These are phyloP conservation scores for Albugo candida DNA, from an alignment of 352 stramenopile genomes.

Conservation along the genomic window DNA sequence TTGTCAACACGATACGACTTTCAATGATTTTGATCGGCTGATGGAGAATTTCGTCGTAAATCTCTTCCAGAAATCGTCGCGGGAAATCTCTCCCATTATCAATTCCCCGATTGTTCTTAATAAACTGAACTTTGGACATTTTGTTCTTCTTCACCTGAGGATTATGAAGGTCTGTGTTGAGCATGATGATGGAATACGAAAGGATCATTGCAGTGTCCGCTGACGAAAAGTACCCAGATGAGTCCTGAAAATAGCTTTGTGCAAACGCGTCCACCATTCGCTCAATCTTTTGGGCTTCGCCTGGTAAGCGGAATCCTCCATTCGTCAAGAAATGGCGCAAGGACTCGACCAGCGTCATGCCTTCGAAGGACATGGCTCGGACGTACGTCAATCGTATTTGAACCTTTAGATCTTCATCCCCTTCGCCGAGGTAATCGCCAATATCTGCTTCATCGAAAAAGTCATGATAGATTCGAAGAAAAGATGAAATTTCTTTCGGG, in stretches of 20 bases:
- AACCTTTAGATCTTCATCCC: constrained; percentile 73
- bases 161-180: constrained; percentile 82
- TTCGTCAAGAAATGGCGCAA: constrained; percentile 94
- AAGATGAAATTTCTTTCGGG: constrained; percentile 82
- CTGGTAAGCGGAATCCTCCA: constrained; percentile 92
- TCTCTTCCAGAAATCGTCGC: constrained; percentile 80
- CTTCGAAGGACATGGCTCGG: constrained; percentile 91
- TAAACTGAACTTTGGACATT: constrained; percentile 94
- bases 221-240: constrained; percentile 36
- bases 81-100: constrained; percentile 83
- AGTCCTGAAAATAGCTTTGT: constrained; percentile 97
- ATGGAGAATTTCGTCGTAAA: constrained; percentile 91
- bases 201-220: constrained; percentile 79
- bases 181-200: constrained; percentile 83
- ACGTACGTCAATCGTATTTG: constrained; percentile 92
- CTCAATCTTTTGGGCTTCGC: constrained; percentile 97
- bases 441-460: constrained; percentile 84
- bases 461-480: constrained; percentile 86
- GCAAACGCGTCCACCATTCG: constrained; percentile 93
- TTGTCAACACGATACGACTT: constrained; percentile 20
- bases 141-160: constrained; percentile 87
- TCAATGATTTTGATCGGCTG: constrained; percentile 86
- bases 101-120: constrained; percentile 92
- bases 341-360: constrained; percentile 93
- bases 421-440: constrained; percentile 90